Evolutionary conservation across 495 filamentous ascomycete genomes (phyloP).

Genomic region (Tuber brumale): DNA sequence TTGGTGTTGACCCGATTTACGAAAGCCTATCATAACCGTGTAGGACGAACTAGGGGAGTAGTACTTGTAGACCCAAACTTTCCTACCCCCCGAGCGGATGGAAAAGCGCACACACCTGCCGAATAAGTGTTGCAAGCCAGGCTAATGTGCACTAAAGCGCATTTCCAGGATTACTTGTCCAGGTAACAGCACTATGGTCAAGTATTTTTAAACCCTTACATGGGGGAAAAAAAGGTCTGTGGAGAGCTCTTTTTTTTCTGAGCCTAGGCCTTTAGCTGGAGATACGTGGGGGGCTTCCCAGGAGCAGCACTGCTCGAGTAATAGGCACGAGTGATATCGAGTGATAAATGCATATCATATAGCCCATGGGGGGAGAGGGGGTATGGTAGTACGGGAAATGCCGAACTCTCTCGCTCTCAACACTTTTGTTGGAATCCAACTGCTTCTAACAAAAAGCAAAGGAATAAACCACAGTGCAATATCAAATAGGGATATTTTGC

Average conservation of each 20-base stretch:
- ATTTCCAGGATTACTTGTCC: neutral
- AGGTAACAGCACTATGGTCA: neutral
- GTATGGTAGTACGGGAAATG: neutral
- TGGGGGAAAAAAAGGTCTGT: neutral
- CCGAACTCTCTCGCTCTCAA: slow-evolving; percentile 4
- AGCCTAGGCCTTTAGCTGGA: neutral
- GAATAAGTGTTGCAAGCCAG: neutral
- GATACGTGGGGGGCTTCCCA: neutral
- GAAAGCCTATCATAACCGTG: neutral
- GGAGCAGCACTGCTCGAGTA: neutral
- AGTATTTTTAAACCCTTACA: slow-evolving; percentile 4
- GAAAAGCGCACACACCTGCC: neutral
- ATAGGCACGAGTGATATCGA: neutral
- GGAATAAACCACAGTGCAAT: neutral
- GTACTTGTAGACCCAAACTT: neutral
- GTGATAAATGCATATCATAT: slow-evolving; percentile 5
- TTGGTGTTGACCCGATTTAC: no score
- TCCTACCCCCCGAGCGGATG: neutral
- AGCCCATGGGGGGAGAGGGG: neutral
- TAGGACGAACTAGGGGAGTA: neutral
- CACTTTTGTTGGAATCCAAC: slow-evolving; percentile 3
- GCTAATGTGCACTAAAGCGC: neutral
- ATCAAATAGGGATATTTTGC: neutral
- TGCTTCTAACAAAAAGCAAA: slow-evolving; percentile 4
- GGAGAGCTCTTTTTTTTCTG: neutral